A percentile compares a stretch with the other conserved stretches of the same genome.
Evolutionary conservation across 805 yeast species (phyloP).

Genomic region (Candida ovalis): DNA sequence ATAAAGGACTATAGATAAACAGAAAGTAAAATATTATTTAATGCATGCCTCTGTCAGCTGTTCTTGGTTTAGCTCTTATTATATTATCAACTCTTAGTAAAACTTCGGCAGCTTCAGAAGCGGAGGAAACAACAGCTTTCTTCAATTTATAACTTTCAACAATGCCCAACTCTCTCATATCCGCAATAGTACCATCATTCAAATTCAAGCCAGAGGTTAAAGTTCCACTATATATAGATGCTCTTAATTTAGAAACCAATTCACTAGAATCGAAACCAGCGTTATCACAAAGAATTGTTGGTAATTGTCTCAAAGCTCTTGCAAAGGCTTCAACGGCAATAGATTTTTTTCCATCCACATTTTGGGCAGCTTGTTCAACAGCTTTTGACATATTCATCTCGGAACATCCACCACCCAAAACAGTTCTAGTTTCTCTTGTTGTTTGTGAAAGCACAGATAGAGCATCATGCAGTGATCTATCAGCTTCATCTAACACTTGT

Average conservation of each 20-base stretch:
- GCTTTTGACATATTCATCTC: slow-evolving; percentile 95
- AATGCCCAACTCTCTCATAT: slow-evolving; percentile 90
- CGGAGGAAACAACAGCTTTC: slow-evolving; percentile 89
- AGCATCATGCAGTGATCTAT: slow-evolving; percentile 95
- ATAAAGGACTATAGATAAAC: no score
- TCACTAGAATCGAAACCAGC: slow-evolving; percentile 97
- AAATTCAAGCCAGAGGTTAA: slow-evolving; percentile 89
- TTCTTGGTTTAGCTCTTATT: slow-evolving; percentile 94
- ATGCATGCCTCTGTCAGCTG: slow-evolving; percentile 72
- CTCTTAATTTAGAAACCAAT: slow-evolving; percentile 81
- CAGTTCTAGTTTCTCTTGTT: slow-evolving; percentile 86
- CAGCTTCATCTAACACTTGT: slow-evolving; percentile 97
- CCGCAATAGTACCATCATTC: slow-evolving; percentile 79
- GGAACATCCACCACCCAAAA: slow-evolving; percentile 92
- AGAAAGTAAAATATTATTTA: no score
- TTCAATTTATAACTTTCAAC: slow-evolving; percentile 92
- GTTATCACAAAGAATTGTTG: slow-evolving; percentile 93
- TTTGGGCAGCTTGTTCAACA: slow-evolving; percentile 88
- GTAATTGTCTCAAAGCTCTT: slow-evolving; percentile 88
- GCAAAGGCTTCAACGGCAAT: slow-evolving; percentile 95
- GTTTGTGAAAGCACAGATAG: slow-evolving; percentile 93
- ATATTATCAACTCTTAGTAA: slow-evolving; percentile 94
- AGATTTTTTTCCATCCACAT: slow-evolving; percentile 88
- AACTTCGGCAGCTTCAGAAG: slow-evolving; percentile 98
- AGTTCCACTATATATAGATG: slow-evolving; percentile 89